Evolutionary conservation across 2,329 filamentous ascomycete genomes (phyloP).

Genomic region (Exophiala phaeomuriformis): DNA sequence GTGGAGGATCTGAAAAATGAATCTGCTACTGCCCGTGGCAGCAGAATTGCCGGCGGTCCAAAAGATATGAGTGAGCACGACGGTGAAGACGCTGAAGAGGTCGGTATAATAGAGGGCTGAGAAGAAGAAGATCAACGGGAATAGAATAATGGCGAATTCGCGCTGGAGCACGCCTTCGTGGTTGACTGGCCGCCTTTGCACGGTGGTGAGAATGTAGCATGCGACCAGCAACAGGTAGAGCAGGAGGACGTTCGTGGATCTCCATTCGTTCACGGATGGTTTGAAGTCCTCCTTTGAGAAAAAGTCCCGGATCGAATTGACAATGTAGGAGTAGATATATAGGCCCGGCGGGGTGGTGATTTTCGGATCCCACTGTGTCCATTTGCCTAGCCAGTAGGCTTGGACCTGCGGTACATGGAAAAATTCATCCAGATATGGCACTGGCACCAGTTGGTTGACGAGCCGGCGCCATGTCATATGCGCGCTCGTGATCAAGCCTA

Average conservation of each 20-base stretch:
- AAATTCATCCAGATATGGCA: slow-evolving; percentile 52
- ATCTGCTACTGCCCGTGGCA: slow-evolving; percentile 14
- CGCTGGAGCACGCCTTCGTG: slow-evolving; percentile 19
- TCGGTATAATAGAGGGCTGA: slow-evolving; percentile 94
- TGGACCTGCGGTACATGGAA: slow-evolving; percentile 81
- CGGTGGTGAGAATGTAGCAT: slow-evolving; percentile 17
- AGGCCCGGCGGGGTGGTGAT: slow-evolving; percentile 93
- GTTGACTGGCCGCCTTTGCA: slow-evolving; percentile 49
- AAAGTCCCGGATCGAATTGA: slow-evolving; percentile 43
- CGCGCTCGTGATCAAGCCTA: slow-evolving; percentile 16
- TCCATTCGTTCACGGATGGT: slow-evolving; percentile 15
- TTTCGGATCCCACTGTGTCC: slow-evolving; percentile 83
- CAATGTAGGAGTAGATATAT: slow-evolving; percentile 49
- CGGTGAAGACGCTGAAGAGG: slow-evolving; percentile 68
- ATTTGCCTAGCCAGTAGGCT: slow-evolving; percentile 67
- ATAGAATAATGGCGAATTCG: slow-evolving; percentile 54
- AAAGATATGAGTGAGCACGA: slow-evolving; percentile 61
- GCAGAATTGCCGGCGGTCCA: slow-evolving; percentile 25
- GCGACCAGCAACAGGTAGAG: slow-evolving; percentile 22
- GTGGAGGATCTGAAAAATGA: slow-evolving; percentile 28
- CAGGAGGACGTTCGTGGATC: slow-evolving; percentile 19
- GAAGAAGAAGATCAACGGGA: slow-evolving; percentile 93
- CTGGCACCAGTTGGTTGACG: slow-evolving; percentile 46
- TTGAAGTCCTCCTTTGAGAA: slow-evolving; percentile 37
- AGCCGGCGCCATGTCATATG: slow-evolving; percentile 35